These are phyloP conservation scores for Lunularia cruciata DNA, from an alignment of 225 moss, liverwort and hornwort genomes.

Conservation along the genomic window DNA sequence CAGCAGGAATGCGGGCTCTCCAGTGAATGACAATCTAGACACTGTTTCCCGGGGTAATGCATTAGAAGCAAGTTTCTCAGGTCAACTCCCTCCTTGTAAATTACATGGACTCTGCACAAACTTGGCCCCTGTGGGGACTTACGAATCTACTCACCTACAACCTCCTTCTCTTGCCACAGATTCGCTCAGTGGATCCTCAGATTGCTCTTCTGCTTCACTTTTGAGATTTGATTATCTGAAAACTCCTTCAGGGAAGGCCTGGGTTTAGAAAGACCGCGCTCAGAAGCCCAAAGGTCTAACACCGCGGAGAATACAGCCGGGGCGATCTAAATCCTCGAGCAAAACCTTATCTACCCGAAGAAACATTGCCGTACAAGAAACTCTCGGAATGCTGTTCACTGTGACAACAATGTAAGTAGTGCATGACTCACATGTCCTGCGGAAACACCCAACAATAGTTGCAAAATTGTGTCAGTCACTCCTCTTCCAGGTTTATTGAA, in stretches of 20 bases:
- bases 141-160: background rate
- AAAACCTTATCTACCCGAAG: too few species aligned
- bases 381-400: too few species aligned
- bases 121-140: background rate
- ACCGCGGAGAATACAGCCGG: too few species aligned
- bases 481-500: constrained; percentile 95
- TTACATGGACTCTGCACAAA: background rate
- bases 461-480: constrained; percentile 41
- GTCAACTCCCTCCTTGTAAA: background rate
- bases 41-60: background rate
- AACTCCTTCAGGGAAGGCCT: background rate
- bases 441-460: background rate
- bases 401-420: too few species aligned
- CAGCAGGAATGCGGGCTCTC: too few species aligned
- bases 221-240: background rate
- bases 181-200: background rate
- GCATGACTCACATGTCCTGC: too few species aligned
- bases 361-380: too few species aligned
- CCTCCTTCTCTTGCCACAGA: background rate
- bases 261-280: too few species aligned
- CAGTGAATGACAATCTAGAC: background rate
- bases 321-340: too few species aligned
- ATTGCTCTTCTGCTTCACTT: background rate
- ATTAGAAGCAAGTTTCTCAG: background rate
- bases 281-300: too few species aligned